phyloP scores from a whole-genome alignment of 1,284 basidiomycete genomes.

The Rhodotorula sp. region DNA sequence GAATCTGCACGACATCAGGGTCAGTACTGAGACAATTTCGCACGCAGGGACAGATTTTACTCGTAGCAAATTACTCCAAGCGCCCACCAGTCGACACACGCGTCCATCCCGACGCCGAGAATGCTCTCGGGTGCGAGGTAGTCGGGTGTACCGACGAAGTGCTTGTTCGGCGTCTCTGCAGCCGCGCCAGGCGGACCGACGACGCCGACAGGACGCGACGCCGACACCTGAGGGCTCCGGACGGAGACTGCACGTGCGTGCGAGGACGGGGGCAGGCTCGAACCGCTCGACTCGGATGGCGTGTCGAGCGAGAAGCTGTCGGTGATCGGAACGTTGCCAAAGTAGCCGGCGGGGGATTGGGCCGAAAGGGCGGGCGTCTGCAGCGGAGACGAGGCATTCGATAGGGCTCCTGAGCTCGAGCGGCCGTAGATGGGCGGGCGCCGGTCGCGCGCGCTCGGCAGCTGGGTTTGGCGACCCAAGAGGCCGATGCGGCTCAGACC shows the following conservation, averaged over 20 bases:
- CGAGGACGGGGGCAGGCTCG: slow-evolving; percentile 48
- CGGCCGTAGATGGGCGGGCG: slow-evolving; percentile 46
- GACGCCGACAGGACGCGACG: neutral
- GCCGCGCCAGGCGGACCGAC: slow-evolving; percentile 23
- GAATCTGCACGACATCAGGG: slow-evolving; percentile 56
- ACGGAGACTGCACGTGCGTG: slow-evolving; percentile 6
- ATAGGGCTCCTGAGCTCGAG: slow-evolving; percentile 28
- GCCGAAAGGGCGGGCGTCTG: slow-evolving; percentile 31
- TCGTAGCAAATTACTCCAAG: slow-evolving; percentile 98
- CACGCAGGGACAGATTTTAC: slow-evolving; percentile 31
- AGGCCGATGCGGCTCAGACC: slow-evolving; percentile 96
- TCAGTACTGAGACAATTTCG: neutral
- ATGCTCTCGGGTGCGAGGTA: slow-evolving; percentile 56
- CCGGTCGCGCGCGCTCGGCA: slow-evolving; percentile 65
- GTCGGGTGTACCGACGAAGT: slow-evolving; percentile 53
- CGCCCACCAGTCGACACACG: slow-evolving; percentile 99
- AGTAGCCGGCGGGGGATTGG: slow-evolving; percentile 38
- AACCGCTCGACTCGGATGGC: slow-evolving; percentile 75
- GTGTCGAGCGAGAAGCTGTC: slow-evolving; percentile 42
- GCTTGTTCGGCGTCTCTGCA: slow-evolving; percentile 18
- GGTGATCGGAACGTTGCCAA: slow-evolving; percentile 38
- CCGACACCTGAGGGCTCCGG: slow-evolving; percentile 2
- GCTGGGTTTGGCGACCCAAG: slow-evolving; percentile 81
- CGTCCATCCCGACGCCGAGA: slow-evolving; percentile 90
- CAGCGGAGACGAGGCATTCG: slow-evolving; percentile 33